Evolutionary conservation across 805 yeast species (phyloP).

Genomic region (Cyberlindnera amylophila): DNA sequence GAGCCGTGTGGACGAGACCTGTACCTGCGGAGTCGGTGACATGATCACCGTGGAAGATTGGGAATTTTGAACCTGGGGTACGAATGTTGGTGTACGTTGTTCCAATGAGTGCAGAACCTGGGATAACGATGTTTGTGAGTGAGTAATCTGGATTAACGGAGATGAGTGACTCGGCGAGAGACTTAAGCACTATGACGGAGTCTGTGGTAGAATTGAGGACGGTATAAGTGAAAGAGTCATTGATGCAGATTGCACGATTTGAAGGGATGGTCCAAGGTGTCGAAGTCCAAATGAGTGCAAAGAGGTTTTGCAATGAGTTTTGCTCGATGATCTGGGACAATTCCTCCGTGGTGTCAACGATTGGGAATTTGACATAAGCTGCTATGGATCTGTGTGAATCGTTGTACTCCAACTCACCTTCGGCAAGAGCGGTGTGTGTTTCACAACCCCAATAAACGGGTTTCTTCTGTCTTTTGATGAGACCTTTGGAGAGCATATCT

Average conservation of each 20-base stretch:
- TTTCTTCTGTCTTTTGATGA: slow-evolving; percentile 79
- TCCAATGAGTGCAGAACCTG: slow-evolving; percentile 41
- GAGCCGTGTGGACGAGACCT: slow-evolving; percentile 95
- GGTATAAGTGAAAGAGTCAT: slow-evolving; percentile 55
- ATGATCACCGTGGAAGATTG: slow-evolving; percentile 74
- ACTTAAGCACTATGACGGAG: slow-evolving; percentile 52
- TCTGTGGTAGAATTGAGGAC: slow-evolving; percentile 40
- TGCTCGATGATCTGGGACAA: slow-evolving; percentile 8
- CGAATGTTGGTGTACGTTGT: slow-evolving; percentile 56
- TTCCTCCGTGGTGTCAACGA: slow-evolving; percentile 29
- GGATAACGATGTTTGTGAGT: slow-evolving; percentile 28
- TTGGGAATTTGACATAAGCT: slow-evolving; percentile 64
- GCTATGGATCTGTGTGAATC: slow-evolving; percentile 66
- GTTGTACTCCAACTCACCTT: slow-evolving; percentile 90
- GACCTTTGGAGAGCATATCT: slow-evolving; percentile 55
- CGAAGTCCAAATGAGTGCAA: slow-evolving; percentile 85
- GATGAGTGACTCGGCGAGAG: slow-evolving; percentile 39
- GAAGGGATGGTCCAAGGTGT: slow-evolving; percentile 97
- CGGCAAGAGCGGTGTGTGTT: slow-evolving; percentile 91
- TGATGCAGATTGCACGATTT: slow-evolving; percentile 76
- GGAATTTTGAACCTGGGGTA: slow-evolving; percentile 38
- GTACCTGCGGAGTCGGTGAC: slow-evolving; percentile 84
- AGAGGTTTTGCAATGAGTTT: slow-evolving; percentile 17
- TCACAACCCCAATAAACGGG: slow-evolving; percentile 99
- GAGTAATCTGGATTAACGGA: slow-evolving; percentile 27